Evolutionary conservation across 2,329 filamentous ascomycete genomes (phyloP).

Genomic region (Colletotrichum lupini): DNA sequence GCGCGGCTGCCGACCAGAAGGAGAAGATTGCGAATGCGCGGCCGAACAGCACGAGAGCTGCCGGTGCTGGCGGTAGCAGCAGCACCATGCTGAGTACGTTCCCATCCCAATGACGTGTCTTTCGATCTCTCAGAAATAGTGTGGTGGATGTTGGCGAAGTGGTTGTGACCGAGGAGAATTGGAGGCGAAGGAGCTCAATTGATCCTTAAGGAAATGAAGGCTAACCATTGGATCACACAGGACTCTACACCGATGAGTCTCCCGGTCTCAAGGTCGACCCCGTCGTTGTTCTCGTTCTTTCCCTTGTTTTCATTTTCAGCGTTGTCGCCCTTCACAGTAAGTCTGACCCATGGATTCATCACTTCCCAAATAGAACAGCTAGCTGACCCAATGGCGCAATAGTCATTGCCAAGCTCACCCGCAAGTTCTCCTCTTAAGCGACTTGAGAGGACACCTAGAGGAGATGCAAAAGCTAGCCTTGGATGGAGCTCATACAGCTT

Average conservation of each 20-base stretch:
- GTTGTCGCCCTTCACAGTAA: constrained; percentile 97
- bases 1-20: constrained; percentile 96
- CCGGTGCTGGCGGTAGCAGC: constrained; percentile 94
- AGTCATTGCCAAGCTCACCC: constrained; percentile 97
- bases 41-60: constrained; percentile 90
- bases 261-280: constrained; percentile 98
- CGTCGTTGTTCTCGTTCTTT: constrained; percentile 95
- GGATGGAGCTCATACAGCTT: neutral
- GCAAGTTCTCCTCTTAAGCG: constrained; percentile 79
- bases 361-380: neutral
- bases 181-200: neutral
- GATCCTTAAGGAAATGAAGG: neutral
- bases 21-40: constrained; percentile 95
- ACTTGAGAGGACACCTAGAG: neutral
- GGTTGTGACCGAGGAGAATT: neutral
- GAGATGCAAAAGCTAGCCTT: neutral
- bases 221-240: constrained; percentile 55
- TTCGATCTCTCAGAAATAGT: neutral
- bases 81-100: constrained; percentile 97
- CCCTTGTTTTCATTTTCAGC: constrained; percentile 98
- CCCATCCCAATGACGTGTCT: neutral
- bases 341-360: constrained; percentile 47
- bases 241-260: constrained; percentile 97
- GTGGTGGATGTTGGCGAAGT: neutral
- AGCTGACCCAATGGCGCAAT: constrained; percentile 25